Base-by-base conservation (phyloP, 2,329 filamentous ascomycete species). In the Spiromastix sp. region DNA sequence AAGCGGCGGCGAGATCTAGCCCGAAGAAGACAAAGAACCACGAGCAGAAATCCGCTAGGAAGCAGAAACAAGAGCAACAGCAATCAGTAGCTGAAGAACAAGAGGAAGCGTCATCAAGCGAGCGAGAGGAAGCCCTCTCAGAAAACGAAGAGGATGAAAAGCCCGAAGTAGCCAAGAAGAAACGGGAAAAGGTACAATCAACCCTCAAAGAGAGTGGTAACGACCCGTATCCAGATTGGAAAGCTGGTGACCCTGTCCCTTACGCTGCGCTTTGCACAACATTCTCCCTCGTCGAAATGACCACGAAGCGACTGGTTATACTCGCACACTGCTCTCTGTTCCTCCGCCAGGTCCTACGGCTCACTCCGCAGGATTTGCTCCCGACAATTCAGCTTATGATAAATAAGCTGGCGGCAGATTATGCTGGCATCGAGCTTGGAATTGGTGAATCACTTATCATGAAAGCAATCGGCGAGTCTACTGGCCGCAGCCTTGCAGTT, bases 381-480 rank as follows among this genome's bases (percentile, higher is more conserved):
- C 79, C 87, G 0, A 94, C 85, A 0, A 79, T 96, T 16, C 70
- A 94, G 43, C 74, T 98, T 19, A 96, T 98, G 91, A 84, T 94
- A 59, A 95, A 95, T 63, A 96, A 96, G 58, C 75, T 98, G 17
- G 91, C 91, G 2, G 89, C 91, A 3, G 91, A 98, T 53, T 98
- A 95, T 57, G 81, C 87, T 28, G 91, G 91, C 13, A 87, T 98
- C 43, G 91, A 98, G 60, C 71, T 98, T 19, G 91, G 91, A n/a
- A 98, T 98, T 48, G 91, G 91, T 38, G 91, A 98, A 61, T 96
- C 89, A 1, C 63, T 98, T 18, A 95, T 98, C 50, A 96, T 96
- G 87, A 98, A 96, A 59, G 85, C 91, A 4, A 93, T 98, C 51
- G 89, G 89, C 8, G 89, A 96, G 63, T 82, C 80, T 19, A 98